Evolutionary conservation across 305 asterid species (phyloP).

Genomic region (Petunia hybrid): DNA sequence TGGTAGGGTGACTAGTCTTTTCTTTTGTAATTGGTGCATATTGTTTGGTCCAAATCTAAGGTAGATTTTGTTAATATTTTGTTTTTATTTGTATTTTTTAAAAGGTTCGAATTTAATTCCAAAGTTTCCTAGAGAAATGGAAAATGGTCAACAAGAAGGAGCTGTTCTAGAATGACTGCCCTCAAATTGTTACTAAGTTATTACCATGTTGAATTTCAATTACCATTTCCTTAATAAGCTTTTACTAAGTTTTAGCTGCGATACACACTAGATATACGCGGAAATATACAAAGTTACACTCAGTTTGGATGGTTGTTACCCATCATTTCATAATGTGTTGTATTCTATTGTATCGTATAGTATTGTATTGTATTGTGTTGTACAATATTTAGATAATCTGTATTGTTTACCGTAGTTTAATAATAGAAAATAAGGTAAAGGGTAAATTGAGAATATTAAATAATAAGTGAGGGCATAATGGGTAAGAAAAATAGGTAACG

Average conservation of each 20-base stretch:
- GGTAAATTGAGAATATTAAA: no score
- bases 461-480: no score
- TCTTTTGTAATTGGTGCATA: constrained; percentile 26
- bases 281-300: not conserved
- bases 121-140: not conserved
- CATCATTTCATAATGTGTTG: no score
- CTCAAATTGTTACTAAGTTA: constrained; percentile 43
- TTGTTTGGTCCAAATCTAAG: not conserved
- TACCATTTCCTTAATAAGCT: not conserved
- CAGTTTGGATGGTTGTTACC: no score
- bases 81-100: not conserved
- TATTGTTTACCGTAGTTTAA: no score
- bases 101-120: constrained; percentile 7
- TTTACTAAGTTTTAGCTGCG: not conserved
- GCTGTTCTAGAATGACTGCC: constrained; percentile 33
- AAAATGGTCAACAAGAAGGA: constrained; percentile 22
- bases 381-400: no score
- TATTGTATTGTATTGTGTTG: no score
- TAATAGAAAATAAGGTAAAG: no score
- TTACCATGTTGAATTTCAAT: constrained; percentile 26
- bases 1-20: constrained; percentile 45
- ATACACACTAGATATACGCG: not conserved
- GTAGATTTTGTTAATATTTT: not conserved
- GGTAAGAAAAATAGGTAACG: no score
- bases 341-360: no score